Evolutionary conservation across 768 basidiomycete species (phyloP).

Genomic region (Grammothele lineata): DNA sequence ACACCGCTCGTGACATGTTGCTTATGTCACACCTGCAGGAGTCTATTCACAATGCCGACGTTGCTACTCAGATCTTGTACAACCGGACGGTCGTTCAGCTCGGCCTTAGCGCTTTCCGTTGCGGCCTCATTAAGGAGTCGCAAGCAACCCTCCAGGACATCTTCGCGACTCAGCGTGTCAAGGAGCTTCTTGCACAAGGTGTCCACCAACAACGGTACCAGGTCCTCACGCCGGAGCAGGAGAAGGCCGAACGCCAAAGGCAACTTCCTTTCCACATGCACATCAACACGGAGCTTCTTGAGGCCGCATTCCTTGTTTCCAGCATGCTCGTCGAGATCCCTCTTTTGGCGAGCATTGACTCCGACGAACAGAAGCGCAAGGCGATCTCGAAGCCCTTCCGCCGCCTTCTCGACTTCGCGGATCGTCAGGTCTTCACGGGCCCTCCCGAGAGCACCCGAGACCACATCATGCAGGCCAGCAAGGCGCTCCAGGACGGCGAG

Average conservation of each 20-base stretch:
- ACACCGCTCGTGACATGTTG: constrained; percentile 96
- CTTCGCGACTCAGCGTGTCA: constrained; percentile 93
- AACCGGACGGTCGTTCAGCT: constrained; percentile 97
- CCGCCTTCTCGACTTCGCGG: constrained; percentile 91
- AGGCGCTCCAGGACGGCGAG: constrained; percentile 92
- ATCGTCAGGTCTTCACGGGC: constrained; percentile 95
- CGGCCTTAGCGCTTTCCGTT: constrained; percentile 94
- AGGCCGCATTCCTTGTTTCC: constrained; percentile 95
- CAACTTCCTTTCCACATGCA: constrained; percentile 99
- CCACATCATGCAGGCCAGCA: constrained; percentile 99
- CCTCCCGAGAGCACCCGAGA: constrained; percentile 98
- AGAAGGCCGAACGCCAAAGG: constrained; percentile 91
- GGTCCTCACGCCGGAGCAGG: constrained; percentile 87
- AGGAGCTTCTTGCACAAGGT: constrained; percentile 95
- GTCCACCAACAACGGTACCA: constrained; percentile 92
- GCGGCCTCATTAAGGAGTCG: constrained; percentile 89
- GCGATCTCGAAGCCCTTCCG: constrained; percentile 96
- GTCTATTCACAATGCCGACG: constrained; percentile 92
- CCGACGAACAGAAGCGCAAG: constrained; percentile 91
- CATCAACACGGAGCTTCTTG: constrained; percentile 95
- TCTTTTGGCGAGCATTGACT: constrained; percentile 88
- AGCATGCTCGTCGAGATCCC: constrained; percentile 99
- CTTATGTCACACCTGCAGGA: constrained; percentile 99
- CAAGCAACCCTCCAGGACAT: constrained; percentile 93
- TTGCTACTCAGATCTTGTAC: constrained; percentile 95